phyloP scores from a whole-genome alignment of 2,329 filamentous ascomycete genomes.

The Trichophyton benhamiae region DNA sequence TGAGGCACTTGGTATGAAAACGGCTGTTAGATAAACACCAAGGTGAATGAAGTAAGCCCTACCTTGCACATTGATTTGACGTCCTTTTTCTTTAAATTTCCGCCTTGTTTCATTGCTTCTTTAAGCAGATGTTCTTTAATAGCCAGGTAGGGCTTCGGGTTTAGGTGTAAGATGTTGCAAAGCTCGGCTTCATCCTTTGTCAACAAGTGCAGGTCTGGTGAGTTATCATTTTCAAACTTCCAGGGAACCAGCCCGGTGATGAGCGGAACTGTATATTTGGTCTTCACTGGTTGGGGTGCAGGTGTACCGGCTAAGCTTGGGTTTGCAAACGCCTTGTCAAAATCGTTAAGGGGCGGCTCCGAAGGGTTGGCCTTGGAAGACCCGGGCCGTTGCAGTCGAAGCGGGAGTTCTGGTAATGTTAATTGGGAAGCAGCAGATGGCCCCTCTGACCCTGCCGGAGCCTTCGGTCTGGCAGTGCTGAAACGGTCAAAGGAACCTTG shows the following conservation, averaged over 20 bases:
- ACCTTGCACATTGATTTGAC: constrained; percentile 69
- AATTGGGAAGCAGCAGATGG: constrained; percentile 63
- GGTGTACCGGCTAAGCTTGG: constrained; percentile 36
- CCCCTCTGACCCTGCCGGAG: constrained; percentile 56
- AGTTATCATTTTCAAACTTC: constrained; percentile 59
- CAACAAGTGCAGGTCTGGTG: constrained; percentile 69
- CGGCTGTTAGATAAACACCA: not conserved
- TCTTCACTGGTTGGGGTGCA: constrained; percentile 29
- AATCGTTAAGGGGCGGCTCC: constrained; percentile 38
- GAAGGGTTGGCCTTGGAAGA: constrained; percentile 20
- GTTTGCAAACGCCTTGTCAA: constrained; percentile 44
- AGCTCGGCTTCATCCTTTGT: constrained; percentile 74
- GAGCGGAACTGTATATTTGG: constrained; percentile 41
- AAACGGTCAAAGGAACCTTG: constrained; percentile 79
- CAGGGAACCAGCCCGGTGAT: constrained; percentile 40
- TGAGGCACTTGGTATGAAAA: not conserved
- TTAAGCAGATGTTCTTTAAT: constrained; percentile 89
- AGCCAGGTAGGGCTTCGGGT: constrained; percentile 88
- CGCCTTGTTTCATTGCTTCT: constrained; percentile 80
- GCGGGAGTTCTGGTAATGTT: constrained; percentile 64
- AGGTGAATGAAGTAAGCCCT: not conserved
- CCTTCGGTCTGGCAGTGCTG: constrained; percentile 58
- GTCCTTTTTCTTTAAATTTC: constrained; percentile 83
- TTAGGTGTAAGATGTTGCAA: constrained; percentile 69
- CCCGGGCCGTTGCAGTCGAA: constrained; percentile 42